phyloP scores from a whole-genome alignment of 352 stramenopile species.

The Phytophthora aleatoria region DNA sequence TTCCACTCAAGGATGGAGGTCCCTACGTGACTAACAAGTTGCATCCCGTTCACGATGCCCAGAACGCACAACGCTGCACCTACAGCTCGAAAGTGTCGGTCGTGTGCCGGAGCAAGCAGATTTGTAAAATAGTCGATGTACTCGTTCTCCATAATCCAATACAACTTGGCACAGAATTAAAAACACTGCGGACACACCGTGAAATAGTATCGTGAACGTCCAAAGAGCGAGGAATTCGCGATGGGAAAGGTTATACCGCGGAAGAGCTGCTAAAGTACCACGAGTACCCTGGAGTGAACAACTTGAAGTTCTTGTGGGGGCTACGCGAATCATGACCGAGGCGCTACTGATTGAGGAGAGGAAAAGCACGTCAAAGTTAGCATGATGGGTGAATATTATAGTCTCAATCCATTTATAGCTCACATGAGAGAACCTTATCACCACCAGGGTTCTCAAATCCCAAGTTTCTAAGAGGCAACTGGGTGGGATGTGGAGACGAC shows the following conservation, averaged over 20 bases:
- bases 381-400: too few relatives aligned
- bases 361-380: too few relatives aligned
- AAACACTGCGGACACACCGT: slow-evolving; percentile 26
- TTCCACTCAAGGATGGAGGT: background rate
- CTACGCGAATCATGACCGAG: background rate
- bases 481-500: too few relatives aligned
- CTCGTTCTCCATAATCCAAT: slow-evolving; percentile 40
- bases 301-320: background rate
- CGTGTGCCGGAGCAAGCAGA: slow-evolving; percentile 21
- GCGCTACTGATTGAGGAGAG: too few relatives aligned
- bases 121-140: slow-evolving; percentile 26
- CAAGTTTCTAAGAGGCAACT: too few relatives aligned
- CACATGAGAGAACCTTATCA: too few relatives aligned
- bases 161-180: slow-evolving; percentile 24
- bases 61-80: background rate
- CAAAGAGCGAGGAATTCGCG: slow-evolving; percentile 16
- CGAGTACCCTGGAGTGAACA: background rate
- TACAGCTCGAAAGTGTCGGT: slow-evolving; percentile 26
- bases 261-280: background rate
- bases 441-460: too few relatives aligned
- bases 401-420: too few relatives aligned
- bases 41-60: background rate
- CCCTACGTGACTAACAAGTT: background rate
- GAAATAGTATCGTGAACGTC: slow-evolving; percentile 17
- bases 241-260: background rate